phyloP scores from a whole-genome alignment of 306 rosid genomes.

The Echinosophora koreensis region DNA sequence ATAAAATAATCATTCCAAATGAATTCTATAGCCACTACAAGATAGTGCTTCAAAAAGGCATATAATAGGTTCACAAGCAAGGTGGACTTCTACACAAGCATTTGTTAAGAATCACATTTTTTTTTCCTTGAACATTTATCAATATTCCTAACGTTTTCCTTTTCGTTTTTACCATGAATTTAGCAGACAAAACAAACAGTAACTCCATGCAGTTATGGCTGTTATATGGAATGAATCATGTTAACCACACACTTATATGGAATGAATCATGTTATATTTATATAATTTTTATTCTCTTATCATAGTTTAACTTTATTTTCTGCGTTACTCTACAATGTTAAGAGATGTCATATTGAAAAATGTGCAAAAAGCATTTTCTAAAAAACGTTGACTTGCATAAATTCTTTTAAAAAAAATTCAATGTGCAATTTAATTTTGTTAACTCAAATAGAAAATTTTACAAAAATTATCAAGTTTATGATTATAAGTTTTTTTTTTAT shows the following conservation, averaged over 20 bases:
- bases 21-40: slow-evolving; percentile 47
- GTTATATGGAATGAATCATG: neutral
- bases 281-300: too few relatives aligned
- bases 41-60: slow-evolving; percentile 52
- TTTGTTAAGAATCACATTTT: slow-evolving; percentile 6
- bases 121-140: neutral
- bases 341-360: too few relatives aligned
- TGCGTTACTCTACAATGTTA: too few relatives aligned
- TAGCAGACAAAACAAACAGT: neutral
- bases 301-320: too few relatives aligned
- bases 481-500: too few relatives aligned
- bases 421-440: too few relatives aligned
- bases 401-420: too few relatives aligned
- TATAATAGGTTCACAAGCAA: slow-evolving; percentile 43
- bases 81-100: slow-evolving; percentile 39
- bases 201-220: neutral
- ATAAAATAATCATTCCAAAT: slow-evolving; percentile 48
- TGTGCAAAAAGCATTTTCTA: too few relatives aligned
- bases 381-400: too few relatives aligned
- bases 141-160: neutral
- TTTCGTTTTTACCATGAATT: neutral
- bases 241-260: neutral
- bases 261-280: too few relatives aligned
- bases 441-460: too few relatives aligned
- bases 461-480: too few relatives aligned